Conservation (phyloP, 805 yeast genomes). For the Kuraishia capsulata region DNA sequence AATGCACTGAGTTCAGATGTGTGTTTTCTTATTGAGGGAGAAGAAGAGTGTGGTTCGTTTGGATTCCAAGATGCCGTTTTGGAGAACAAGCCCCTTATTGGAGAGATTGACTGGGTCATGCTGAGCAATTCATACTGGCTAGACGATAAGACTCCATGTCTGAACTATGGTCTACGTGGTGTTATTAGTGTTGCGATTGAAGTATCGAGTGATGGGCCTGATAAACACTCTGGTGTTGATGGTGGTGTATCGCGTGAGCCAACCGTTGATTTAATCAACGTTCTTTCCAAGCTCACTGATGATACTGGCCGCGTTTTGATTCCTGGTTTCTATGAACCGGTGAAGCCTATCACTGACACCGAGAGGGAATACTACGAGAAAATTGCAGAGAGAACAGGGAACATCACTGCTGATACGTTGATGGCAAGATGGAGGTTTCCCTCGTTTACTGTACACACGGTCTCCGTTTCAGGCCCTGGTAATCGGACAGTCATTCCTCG, state of each 20-base stretch:
- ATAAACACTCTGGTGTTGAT: slow-evolving; percentile 92
- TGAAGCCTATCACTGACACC: slow-evolving; percentile 42
- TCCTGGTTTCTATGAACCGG: slow-evolving; percentile 66
- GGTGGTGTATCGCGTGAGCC: slow-evolving; percentile 92
- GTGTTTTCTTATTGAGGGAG: slow-evolving; percentile 84
- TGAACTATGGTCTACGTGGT: slow-evolving; percentile 92
- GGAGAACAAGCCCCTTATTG: slow-evolving; percentile 43
- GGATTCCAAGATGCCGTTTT: slow-evolving; percentile 71
- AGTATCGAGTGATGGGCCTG: slow-evolving; percentile 67
- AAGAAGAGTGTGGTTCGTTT: slow-evolving; percentile 87
- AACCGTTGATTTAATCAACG: slow-evolving; percentile 69
- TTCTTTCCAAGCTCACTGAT: slow-evolving; percentile 58
- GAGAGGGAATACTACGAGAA: slow-evolving; percentile 58
- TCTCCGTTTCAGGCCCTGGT: slow-evolving; percentile 83
- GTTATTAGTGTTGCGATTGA: slow-evolving; percentile 74
- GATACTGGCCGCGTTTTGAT: slow-evolving; percentile 45
- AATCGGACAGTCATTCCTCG: slow-evolving; percentile 88
- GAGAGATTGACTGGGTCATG: slow-evolving; percentile 80
- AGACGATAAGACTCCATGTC: slow-evolving; percentile 79
- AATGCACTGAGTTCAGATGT: slow-evolving; percentile 59
- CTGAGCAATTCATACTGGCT: slow-evolving; percentile 93
- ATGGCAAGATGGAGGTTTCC: slow-evolving; percentile 86
- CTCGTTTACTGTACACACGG: slow-evolving; percentile 76
- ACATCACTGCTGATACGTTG: slow-evolving; percentile 34
- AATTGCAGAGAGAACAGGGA: slow-evolving; percentile 33